Evolutionary conservation across 1,284 basidiomycete genomes (phyloP).

Genomic region (Phellopilus nigrolimitatus): DNA sequence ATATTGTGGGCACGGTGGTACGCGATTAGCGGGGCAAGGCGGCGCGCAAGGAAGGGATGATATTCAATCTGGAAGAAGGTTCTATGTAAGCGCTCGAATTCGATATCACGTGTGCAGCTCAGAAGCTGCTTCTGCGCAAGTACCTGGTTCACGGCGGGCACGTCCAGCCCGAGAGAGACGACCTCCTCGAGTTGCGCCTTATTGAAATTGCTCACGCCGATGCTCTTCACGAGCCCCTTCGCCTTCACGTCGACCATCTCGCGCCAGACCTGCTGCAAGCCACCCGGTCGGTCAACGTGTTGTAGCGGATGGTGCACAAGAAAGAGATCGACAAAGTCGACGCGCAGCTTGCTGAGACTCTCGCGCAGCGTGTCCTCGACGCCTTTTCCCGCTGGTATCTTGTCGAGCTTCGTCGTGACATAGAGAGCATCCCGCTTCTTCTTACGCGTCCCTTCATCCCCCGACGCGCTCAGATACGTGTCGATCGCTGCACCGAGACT

Average conservation of each 20-base stretch:
- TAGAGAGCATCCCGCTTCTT: conserved; percentile 55
- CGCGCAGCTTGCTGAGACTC: conserved; percentile 55
- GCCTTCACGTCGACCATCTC: conserved; percentile 65
- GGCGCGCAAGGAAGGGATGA: conserved; percentile 73
- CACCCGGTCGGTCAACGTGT: conserved; percentile 31
- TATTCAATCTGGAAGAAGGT: conserved; percentile 59
- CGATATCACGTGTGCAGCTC: no score
- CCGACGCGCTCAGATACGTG: conserved; percentile 44
- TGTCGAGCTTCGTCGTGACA: conserved; percentile 60
- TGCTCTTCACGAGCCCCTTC: conserved; percentile 67
- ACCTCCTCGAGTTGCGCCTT: conserved; percentile 62
- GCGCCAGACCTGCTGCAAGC: conserved; percentile 60
- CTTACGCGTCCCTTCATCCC: no score
- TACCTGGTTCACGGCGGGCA: conserved; percentile 80
- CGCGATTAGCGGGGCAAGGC: conserved; percentile 48
- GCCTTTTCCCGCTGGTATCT: conserved; percentile 36
- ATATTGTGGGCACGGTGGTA: conserved; percentile 60
- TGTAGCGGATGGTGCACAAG: conserved; percentile 62
- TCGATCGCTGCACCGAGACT: conserved; percentile 47
- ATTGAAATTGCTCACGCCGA: conserved; percentile 84
- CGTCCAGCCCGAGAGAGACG: conserved; percentile 49
- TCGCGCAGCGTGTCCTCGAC: conserved; percentile 46
- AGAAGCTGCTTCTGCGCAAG: no score
- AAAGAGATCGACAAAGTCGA: conserved; percentile 74
- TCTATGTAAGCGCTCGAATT: no score